Conservation (phyloP, 768 basidiomycete species). For the Mycena venus region DNA sequence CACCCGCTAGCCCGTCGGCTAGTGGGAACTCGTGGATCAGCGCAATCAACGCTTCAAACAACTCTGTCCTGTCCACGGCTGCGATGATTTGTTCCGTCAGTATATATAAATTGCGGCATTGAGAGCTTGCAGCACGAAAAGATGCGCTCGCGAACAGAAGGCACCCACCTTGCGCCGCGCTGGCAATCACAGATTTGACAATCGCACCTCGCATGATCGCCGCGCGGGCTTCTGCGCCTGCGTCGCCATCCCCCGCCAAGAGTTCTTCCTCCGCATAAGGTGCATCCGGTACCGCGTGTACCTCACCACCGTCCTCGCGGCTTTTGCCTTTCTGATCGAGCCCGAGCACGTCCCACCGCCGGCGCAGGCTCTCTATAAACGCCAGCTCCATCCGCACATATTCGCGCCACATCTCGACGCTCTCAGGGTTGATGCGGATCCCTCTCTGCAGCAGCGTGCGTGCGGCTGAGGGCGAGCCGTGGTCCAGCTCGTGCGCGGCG, state of each 20-base stretch:
- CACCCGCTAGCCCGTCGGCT: constrained; percentile 44
- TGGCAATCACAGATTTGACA: constrained; percentile 81
- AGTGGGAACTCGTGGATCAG: constrained; percentile 52
- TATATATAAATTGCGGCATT: no score
- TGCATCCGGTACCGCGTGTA: constrained; percentile 37
- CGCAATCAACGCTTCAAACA: constrained; percentile 55
- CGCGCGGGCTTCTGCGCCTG: constrained; percentile 60
- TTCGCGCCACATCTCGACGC: constrained; percentile 86
- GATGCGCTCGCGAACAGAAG: not conserved
- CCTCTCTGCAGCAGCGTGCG: constrained; percentile 89
- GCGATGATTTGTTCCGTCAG: not conserved
- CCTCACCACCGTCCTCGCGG: constrained; percentile 42
- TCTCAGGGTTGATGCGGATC: constrained; percentile 80
- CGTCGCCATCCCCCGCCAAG: constrained; percentile 60
- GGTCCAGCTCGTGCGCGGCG: constrained; percentile 85
- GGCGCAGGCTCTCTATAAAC: constrained; percentile 83
- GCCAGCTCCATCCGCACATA: constrained; percentile 93
- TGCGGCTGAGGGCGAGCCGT: constrained; percentile 81
- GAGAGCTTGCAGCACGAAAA: no score
- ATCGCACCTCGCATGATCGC: constrained; percentile 85
- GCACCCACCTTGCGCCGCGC: constrained; percentile 76
- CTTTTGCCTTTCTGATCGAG: constrained; percentile 57
- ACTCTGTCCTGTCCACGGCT: constrained; percentile 58
- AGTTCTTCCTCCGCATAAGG: constrained; percentile 45
- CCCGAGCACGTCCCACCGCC: constrained; percentile 87